Evolutionary conservation across 139 green algal genomes (phyloP).

Genomic region (Chlorella sp.): DNA sequence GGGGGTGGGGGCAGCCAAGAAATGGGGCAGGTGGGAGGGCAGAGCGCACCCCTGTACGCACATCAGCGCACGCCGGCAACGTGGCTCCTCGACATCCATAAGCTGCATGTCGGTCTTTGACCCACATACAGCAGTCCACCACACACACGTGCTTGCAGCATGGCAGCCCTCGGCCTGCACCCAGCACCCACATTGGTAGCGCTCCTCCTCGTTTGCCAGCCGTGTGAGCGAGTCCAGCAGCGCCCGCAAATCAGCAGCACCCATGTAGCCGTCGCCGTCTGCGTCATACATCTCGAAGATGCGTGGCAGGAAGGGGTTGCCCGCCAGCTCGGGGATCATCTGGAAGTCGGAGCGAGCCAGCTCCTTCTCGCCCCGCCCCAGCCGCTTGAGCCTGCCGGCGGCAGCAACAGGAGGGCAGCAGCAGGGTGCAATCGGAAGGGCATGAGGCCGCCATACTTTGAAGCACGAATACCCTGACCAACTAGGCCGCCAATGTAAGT

Average conservation of each 20-base stretch:
- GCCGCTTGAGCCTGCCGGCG: constrained; percentile 34
- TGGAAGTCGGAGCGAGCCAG: constrained; percentile 46
- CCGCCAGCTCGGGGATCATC: constrained; percentile 50
- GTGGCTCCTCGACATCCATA: too few species aligned
- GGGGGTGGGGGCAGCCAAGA: not conserved
- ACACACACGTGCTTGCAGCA: not conserved
- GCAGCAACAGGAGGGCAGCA: not conserved
- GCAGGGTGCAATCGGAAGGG: not conserved
- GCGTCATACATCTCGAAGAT: constrained; percentile 57
- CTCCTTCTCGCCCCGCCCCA: constrained; percentile 45
- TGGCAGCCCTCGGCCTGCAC: not conserved
- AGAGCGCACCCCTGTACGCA: too few species aligned
- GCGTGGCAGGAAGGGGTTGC: constrained; percentile 55
- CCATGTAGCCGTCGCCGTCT: constrained; percentile 48
- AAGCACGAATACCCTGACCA: too few species aligned
- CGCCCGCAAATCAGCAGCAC: constrained; percentile 16
- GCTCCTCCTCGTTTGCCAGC: constrained; percentile 35
- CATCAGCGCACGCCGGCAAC: too few species aligned
- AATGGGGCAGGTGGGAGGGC: too few species aligned
- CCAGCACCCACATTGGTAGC: constrained; percentile 24
- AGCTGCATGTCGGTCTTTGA: not conserved
- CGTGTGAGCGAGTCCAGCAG: constrained; percentile 38
- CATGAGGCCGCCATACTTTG: not conserved
- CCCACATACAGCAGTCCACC: not conserved
- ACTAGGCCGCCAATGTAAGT: too few species aligned